phyloP scores from a whole-genome alignment of 2,329 filamentous ascomycete genomes.

The Chaetothyriales sp. region DNA sequence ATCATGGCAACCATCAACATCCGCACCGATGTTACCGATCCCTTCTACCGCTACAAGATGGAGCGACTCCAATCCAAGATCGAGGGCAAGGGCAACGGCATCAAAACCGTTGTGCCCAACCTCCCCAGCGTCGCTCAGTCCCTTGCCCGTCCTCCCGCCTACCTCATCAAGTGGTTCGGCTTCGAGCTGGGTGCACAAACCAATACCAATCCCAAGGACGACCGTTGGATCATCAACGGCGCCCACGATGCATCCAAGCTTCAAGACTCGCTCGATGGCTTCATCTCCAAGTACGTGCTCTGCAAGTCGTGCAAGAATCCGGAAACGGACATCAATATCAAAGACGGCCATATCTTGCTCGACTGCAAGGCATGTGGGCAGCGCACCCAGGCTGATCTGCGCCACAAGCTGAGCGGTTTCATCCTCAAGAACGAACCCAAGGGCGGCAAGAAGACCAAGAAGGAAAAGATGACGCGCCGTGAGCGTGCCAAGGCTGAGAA shows the following conservation, averaged over 20 bases:
- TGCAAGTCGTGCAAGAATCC: constrained; percentile 99
- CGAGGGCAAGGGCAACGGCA: constrained; percentile 98
- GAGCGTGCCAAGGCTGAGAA: constrained; percentile 55
- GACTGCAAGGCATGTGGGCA: constrained; percentile 99
- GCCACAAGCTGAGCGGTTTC: constrained; percentile 91
- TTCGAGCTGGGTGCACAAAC: constrained; percentile 98
- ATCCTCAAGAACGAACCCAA: constrained; percentile 94
- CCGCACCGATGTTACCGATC: constrained; percentile 69
- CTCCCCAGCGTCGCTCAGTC: constrained; percentile 84
- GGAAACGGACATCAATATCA: constrained; percentile 90
- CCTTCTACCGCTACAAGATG: constrained; percentile 99
- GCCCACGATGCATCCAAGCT: constrained; percentile 90
- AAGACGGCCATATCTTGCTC: constrained; percentile 77
- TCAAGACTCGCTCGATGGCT: constrained; percentile 94
- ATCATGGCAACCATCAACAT: constrained; percentile 89
- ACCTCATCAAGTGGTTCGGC: constrained; percentile 99
- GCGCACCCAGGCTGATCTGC: constrained; percentile 77
- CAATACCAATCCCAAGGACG: constrained; percentile 91
- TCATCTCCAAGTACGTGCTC: constrained; percentile 96
- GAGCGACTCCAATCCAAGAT: constrained; percentile 97
- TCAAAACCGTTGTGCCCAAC: constrained; percentile 97
- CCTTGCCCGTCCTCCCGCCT: constrained; percentile 77
- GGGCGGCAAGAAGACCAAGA: constrained; percentile 92
- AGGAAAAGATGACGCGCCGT: constrained; percentile 71
- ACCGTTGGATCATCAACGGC: constrained; percentile 99